A percentile compares a stretch with the other conserved stretches of the same genome.
phyloP scores from a whole-genome alignment of 257 asterid species.

The Nicotiana tomentosiformis region DNA sequence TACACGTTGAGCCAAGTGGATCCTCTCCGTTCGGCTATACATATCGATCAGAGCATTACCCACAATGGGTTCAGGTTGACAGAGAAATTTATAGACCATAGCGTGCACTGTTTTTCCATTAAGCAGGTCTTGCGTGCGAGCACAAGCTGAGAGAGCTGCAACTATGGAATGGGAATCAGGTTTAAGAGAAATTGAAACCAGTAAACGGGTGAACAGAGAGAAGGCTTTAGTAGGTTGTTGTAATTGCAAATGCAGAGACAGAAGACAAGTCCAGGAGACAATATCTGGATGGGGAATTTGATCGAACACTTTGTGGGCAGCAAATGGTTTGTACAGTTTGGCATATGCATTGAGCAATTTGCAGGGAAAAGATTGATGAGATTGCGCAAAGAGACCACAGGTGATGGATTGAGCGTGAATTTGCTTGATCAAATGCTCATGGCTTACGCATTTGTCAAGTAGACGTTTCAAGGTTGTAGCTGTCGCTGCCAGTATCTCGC shows the following conservation, averaged over 20 bases:
- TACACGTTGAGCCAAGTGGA: constrained; percentile 40
- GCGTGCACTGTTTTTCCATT: constrained; percentile 53
- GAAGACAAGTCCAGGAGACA: constrained; percentile 61
- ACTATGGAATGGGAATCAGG: constrained; percentile 61
- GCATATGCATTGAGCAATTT: constrained; percentile 38
- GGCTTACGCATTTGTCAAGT: constrained; percentile 30
- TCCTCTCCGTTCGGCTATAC: constrained; percentile 46
- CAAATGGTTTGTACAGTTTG: constrained; percentile 31
- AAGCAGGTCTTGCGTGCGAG: constrained; percentile 37
- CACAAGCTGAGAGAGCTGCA: constrained; percentile 66
- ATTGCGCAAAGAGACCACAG: constrained; percentile 26
- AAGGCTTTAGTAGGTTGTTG: constrained; percentile 48
- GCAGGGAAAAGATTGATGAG: constrained; percentile 36
- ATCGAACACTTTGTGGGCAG: constrained; percentile 45
- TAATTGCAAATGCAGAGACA: constrained; percentile 43
- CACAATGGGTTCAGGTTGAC: constrained; percentile 38
- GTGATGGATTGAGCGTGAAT: constrained; percentile 41
- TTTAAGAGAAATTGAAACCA: constrained; percentile 25
- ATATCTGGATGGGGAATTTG: constrained; percentile 49
- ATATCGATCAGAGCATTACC: constrained; percentile 62
- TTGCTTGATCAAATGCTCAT: constrained; percentile 36
- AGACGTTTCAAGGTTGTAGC: constrained; percentile 21
- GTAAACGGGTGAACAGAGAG: constrained; percentile 30
- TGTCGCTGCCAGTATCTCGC: not conserved
- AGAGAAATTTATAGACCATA: constrained; percentile 45